Conservation (phyloP, 495 filamentous ascomycete genomes). For the Xanthoparmelia taractica region DNA sequence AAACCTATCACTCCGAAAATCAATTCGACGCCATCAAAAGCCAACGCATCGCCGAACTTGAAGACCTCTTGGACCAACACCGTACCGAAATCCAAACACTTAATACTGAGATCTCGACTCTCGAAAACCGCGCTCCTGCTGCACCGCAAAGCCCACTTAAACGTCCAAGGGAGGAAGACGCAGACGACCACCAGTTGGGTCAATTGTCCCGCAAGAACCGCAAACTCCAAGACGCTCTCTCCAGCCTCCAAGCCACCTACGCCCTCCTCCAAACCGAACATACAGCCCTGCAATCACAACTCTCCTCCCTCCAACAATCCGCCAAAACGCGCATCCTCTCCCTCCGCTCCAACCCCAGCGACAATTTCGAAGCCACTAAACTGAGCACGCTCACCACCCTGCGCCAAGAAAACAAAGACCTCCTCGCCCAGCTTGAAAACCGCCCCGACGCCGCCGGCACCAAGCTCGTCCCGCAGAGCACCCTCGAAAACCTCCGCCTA, state of each 20-base stretch:
- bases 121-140: conserved; percentile 38
- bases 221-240: conserved; percentile 68
- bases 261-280: conserved; percentile 67
- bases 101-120: conserved; percentile 60
- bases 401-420: conserved; percentile 72
- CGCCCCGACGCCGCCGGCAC: conserved; percentile 31
- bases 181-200: conserved; percentile 68
- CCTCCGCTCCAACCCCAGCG: conserved; percentile 82
- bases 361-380: conserved; percentile 74
- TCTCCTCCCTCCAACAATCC: conserved; percentile 60
- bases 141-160: conserved; percentile 46
- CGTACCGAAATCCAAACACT: conserved; percentile 71
- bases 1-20: conserved; percentile 68
- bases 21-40: conserved; percentile 66
- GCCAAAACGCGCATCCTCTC: conserved; percentile 80
- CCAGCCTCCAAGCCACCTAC: conserved; percentile 56
- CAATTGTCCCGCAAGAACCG: conserved; percentile 77
- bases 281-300: conserved; percentile 59
- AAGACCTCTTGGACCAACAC: conserved; percentile 80
- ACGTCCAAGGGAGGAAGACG: conserved; percentile 54
- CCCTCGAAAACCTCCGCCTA: conserved; percentile 62
- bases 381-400: conserved; percentile 66
- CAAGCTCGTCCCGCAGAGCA: conserved; percentile 61
- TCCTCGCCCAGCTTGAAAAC: conserved; percentile 65
- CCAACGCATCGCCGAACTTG: conserved; percentile 70